Base-by-base conservation (phyloP, 1,284 basidiomycete genomes). In the Cutaneotrichosporon curvatum region DNA sequence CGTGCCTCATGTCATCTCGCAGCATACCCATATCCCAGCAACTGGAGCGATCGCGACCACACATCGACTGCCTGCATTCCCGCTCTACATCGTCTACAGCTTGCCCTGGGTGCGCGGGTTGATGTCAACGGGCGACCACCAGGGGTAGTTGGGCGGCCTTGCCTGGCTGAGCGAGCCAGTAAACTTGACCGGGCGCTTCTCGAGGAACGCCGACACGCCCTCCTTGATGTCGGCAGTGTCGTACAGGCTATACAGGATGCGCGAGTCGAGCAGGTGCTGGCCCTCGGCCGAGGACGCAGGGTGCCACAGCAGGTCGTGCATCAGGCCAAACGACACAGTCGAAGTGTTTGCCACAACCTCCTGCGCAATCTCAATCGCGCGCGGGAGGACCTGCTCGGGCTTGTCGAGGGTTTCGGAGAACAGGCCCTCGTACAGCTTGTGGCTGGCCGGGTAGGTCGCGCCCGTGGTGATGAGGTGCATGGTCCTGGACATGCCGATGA, bases 261-360 rank as follows among this genome's bases (percentile, higher is more conserved):
- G 45, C 32, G 39, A 43, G 40, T 53, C 52, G 40, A 53, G 52
- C 12, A 53, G 52, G 43, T 53, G 52, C 48, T 53, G 52, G 39
- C 37, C 52, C 48, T 53, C 52, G 20, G 52, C 48, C 14, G 18
- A 25, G 23, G 25, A 15, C 5, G 42, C 38, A 11, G 22, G 30
- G 40, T 48, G 52, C 35, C 40, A 53, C 31, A 53, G 39, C 18
- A 53, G 32, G 23, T 47, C 45, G 31, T 37, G 39, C 45, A 47
- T 53, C 28, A 53, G 52, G 2, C 47, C 43, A 20, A 36, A 16
- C 11, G 20, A 12, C 22, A 53, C 32, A 12, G 22, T 43, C 6
- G 42, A 45, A 36, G 41, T 45, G 48, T 53, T 53, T 12, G 22
- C 33, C 6, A 41, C 43, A 12, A 53, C 37, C 7, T 50, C 48